These are phyloP conservation scores for Globisporangium heterothallicum DNA, from an alignment of 352 stramenopile genomes.

Conservation along the genomic window DNA sequence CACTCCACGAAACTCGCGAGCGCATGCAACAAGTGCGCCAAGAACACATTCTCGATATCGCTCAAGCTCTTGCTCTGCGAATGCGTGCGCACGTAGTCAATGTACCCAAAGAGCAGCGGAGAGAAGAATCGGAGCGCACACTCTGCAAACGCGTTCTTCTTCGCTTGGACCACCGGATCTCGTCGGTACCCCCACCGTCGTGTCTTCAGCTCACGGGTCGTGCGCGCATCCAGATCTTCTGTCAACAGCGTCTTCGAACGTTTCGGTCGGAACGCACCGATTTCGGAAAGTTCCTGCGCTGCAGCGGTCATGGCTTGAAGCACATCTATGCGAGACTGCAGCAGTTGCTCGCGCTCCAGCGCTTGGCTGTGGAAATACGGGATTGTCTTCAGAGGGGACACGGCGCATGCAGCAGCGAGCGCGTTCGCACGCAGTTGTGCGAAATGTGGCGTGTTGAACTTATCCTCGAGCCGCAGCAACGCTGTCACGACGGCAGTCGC, in stretches of 20 bases:
- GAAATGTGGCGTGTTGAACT: slow-evolving; percentile 64
- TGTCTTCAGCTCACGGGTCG: slow-evolving; percentile 54
- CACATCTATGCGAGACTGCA: slow-evolving; percentile 66
- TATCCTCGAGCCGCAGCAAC: slow-evolving; percentile 67
- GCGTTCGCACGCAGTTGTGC: slow-evolving; percentile 32
- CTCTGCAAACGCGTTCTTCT: slow-evolving; percentile 61
- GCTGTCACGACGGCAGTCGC: slow-evolving; percentile 43
- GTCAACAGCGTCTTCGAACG: slow-evolving; percentile 35
- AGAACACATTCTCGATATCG: slow-evolving; percentile 63
- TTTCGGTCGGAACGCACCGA: slow-evolving; percentile 26
- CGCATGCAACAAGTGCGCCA: slow-evolving; percentile 65
- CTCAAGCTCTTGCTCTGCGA: slow-evolving; percentile 13
- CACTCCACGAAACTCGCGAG: slow-evolving; percentile 68
- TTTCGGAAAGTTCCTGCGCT: slow-evolving; percentile 60
- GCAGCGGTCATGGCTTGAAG: slow-evolving; percentile 51
- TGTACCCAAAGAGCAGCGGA: slow-evolving; percentile 67
- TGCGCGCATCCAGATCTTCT: slow-evolving; percentile 38
- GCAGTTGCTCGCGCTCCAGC: slow-evolving; percentile 64
- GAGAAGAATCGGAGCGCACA: slow-evolving; percentile 67
- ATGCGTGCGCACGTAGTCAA: slow-evolving; percentile 44
- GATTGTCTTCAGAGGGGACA: slow-evolving; percentile 36
- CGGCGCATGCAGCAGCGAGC: slow-evolving; percentile 39
- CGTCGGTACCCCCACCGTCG: slow-evolving; percentile 65
- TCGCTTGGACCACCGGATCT: slow-evolving; percentile 34
- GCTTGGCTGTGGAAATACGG: slow-evolving; percentile 60